Evolutionary conservation across 768 basidiomycete genomes (phyloP).

Genomic region (Pulveroboletus sp.): DNA sequence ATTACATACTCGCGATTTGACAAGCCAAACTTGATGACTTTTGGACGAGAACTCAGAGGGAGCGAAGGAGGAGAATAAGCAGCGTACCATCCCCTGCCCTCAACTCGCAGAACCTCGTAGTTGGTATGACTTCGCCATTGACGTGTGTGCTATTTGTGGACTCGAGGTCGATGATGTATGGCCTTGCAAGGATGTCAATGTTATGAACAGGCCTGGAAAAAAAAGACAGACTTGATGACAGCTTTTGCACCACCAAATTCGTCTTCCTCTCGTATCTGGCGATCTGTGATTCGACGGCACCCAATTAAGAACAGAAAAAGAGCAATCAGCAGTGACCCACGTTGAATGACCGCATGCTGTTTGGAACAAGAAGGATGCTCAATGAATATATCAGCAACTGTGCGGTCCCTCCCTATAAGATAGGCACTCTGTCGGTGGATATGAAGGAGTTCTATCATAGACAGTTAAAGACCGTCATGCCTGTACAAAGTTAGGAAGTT

Average conservation of each 20-base stretch:
- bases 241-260: conserved; percentile 78
- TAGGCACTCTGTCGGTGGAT: conserved; percentile 94
- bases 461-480: background rate
- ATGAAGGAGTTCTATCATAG: conserved; percentile 71
- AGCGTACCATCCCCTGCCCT: conserved; percentile 69
- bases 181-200: conserved; percentile 43
- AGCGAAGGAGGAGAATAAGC: background rate
- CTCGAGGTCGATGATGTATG: conserved; percentile 96
- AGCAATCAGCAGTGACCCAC: conserved; percentile 36
- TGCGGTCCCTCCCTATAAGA: conserved; percentile 82
- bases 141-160: conserved; percentile 97
- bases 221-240: conserved; percentile 69
- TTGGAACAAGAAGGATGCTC: conserved; percentile 98
- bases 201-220: conserved; percentile 1
- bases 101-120: conserved; percentile 83
- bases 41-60: conserved; percentile 8
- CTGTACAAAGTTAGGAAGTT: conserved; percentile 27
- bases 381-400: conserved; percentile 81
- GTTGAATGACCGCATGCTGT: conserved; percentile 96
- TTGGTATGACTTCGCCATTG: conserved; percentile 80
- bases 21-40: conserved; percentile 83
- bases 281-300: conserved; percentile 42
- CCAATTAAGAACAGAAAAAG: conserved; percentile 2
- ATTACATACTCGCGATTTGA: conserved; percentile 82
- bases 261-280: conserved; percentile 80